phyloP scores from a whole-genome alignment of 1,284 basidiomycete species.

The Farysia itapuensis region DNA sequence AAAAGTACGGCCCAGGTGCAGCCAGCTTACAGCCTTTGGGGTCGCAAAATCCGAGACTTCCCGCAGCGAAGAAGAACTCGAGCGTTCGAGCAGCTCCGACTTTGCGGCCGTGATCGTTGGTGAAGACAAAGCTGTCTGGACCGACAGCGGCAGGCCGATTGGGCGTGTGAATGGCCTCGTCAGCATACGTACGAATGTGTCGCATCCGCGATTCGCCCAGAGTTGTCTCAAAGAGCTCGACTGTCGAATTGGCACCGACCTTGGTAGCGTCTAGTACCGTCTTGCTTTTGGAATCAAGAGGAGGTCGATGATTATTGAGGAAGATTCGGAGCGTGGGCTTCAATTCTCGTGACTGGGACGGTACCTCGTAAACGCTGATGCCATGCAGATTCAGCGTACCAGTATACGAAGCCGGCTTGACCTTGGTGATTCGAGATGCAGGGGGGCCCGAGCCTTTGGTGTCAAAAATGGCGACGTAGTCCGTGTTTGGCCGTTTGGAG shows the following conservation, averaged over 20 bases:
- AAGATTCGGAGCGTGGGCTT: conserved; percentile 44
- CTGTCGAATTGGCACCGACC: conserved; percentile 71
- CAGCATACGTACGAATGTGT: conserved; percentile 68
- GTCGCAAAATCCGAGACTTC: conserved; percentile 43
- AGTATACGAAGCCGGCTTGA: conserved; percentile 63
- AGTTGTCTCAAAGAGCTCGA: conserved; percentile 71
- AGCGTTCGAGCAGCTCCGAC: conserved; percentile 13
- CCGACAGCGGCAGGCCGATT: conserved; percentile 69
- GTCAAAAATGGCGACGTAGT: conserved; percentile 66
- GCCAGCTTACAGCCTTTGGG: conserved; percentile 44
- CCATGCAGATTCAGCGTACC: conserved; percentile 68
- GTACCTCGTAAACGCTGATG: conserved; percentile 66
- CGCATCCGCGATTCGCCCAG: conserved; percentile 63
- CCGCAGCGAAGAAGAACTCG: conserved; percentile 20
- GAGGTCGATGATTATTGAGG: conserved; percentile 45
- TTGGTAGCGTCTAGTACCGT: conserved; percentile 22
- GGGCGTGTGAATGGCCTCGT: conserved; percentile 68
- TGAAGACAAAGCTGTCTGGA: conserved; percentile 48
- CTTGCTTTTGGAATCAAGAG: conserved; percentile 22
- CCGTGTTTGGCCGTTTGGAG: conserved; percentile 47
- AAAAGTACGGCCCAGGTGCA: conserved; percentile 14
- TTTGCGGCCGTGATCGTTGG: conserved; percentile 48
- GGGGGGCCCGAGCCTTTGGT: conserved; percentile 64
- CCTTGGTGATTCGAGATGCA: conserved; percentile 63
- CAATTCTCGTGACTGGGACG: conserved; percentile 16